Percentiles rank a stretch among this genome's conserved stretches.
Conservation (phyloP, 75 land plant species). For the Gnetum montanum region DNA sequence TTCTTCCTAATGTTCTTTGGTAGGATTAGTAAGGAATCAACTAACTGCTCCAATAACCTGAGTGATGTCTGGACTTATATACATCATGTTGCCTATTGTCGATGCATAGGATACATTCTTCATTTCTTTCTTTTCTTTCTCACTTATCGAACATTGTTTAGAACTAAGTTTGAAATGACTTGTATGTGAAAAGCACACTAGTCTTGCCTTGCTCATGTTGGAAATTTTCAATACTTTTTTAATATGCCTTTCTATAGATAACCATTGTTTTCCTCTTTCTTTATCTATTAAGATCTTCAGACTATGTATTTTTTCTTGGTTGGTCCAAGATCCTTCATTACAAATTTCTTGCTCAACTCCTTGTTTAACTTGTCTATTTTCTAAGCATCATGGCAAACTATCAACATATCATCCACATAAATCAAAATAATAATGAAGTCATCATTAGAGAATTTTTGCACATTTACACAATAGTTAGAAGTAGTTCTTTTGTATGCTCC, state of each 20-base stretch:
- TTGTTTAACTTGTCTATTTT: background rate
- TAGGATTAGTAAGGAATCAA: background rate
- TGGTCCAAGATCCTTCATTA: background rate
- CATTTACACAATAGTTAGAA: background rate
- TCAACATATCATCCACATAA: background rate
- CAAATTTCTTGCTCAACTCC: background rate
- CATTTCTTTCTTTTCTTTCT: background rate
- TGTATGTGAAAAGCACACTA: background rate
- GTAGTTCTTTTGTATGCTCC: background rate
- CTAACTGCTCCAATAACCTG: slow-evolving; percentile 4
- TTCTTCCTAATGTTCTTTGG: no score
- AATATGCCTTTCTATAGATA: background rate
- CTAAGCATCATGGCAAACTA: background rate
- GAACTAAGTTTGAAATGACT: background rate
- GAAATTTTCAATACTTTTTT: background rate
- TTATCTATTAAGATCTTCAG: background rate
- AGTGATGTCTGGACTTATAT: slow-evolving; percentile 1
- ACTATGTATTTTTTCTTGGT: background rate
- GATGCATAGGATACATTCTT: background rate
- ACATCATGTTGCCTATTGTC: slow-evolving; percentile 4
- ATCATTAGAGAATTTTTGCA: background rate
- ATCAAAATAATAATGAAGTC: background rate
- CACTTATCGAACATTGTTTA: background rate
- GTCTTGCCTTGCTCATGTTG: background rate
- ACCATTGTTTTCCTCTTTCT: background rate